Evolutionary conservation across 495 filamentous ascomycete genomes (phyloP).

Genomic region (Bathelium albidoporum): DNA sequence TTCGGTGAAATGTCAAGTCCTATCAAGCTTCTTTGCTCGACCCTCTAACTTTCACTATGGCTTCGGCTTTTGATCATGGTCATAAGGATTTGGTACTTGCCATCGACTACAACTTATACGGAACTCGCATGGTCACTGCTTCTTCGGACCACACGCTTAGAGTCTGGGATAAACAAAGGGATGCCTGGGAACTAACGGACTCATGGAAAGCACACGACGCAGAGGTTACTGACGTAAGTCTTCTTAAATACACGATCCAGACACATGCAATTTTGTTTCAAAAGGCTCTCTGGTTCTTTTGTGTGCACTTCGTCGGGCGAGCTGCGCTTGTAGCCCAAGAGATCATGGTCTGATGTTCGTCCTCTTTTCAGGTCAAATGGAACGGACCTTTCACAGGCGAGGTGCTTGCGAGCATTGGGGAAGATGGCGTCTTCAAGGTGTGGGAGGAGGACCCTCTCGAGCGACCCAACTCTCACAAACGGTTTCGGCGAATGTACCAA

Average conservation of each 20-base stretch:
- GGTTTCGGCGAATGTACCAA: slow-evolving; percentile 58
- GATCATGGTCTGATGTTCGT: background rate
- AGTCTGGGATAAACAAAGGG: slow-evolving; percentile 72
- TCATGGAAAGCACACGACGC: slow-evolving; percentile 86
- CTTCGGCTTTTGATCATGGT: slow-evolving; percentile 38
- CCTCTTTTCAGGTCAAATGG: slow-evolving; percentile 60
- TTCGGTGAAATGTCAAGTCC: background rate
- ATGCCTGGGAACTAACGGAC: slow-evolving; percentile 73
- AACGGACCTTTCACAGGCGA: slow-evolving; percentile 53
- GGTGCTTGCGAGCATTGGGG: slow-evolving; percentile 59
- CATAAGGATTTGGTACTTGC: slow-evolving; percentile 62
- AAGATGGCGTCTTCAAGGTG: slow-evolving; percentile 77
- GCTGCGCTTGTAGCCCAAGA: slow-evolving; percentile 20
- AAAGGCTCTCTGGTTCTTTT: slow-evolving; percentile 4
- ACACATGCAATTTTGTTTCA: background rate
- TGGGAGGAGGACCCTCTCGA: slow-evolving; percentile 83
- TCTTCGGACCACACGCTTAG: slow-evolving; percentile 89
- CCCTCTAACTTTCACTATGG: slow-evolving; percentile 16
- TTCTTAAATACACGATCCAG: background rate
- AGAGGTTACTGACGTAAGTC: slow-evolving; percentile 74
- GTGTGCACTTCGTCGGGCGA: background rate
- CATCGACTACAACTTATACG: slow-evolving; percentile 59
- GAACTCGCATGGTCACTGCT: slow-evolving; percentile 80
- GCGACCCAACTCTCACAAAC: slow-evolving; percentile 56
- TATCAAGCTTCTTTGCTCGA: background rate